A percentile compares a stretch with the other conserved stretches of the same genome.
phyloP scores from a whole-genome alignment of 306 rosid genomes.

The Sechiopsis laciniata region DNA sequence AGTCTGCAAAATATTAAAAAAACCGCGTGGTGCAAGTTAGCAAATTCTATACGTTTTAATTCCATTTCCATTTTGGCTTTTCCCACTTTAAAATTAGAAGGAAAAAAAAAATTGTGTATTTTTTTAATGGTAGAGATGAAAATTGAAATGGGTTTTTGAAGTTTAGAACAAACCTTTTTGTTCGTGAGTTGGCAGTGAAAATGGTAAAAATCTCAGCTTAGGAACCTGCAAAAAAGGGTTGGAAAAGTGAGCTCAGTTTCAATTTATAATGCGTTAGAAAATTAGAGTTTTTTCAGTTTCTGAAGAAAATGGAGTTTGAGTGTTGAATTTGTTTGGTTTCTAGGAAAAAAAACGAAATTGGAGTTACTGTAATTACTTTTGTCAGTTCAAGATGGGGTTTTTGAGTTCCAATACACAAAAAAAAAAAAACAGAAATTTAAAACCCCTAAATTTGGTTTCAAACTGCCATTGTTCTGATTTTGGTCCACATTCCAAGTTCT shows the following conservation, averaged over 20 bases:
- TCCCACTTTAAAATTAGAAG: no score
- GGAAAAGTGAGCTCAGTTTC: neutral
- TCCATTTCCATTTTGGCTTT: slow-evolving; percentile 9
- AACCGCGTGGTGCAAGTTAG: slow-evolving; percentile 39
- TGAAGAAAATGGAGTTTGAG: neutral
- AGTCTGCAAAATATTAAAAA: slow-evolving; percentile 22
- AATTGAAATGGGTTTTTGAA: neutral
- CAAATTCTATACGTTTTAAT: slow-evolving; percentile 15
- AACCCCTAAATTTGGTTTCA: neutral
- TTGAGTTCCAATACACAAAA: neutral
- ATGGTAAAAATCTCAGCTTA: slow-evolving; percentile 19
- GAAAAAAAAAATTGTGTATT: neutral
- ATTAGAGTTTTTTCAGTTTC: neutral
- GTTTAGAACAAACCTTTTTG: slow-evolving; percentile 16
- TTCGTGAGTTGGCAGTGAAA: neutral
- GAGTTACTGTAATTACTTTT: slow-evolving; percentile 10
- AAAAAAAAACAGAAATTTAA: no score
- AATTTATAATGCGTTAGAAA: slow-evolving; percentile 14
- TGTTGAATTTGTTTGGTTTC: neutral
- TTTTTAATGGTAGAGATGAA: neutral
- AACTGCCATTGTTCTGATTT: neutral
- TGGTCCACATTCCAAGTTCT: neutral
- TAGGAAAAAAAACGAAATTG: neutral
- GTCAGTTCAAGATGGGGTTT: neutral
- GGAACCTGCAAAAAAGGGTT: slow-evolving; percentile 11